phyloP scores from a whole-genome alignment of 2,329 filamentous ascomycete genomes.

The Neonectria faginata region DNA sequence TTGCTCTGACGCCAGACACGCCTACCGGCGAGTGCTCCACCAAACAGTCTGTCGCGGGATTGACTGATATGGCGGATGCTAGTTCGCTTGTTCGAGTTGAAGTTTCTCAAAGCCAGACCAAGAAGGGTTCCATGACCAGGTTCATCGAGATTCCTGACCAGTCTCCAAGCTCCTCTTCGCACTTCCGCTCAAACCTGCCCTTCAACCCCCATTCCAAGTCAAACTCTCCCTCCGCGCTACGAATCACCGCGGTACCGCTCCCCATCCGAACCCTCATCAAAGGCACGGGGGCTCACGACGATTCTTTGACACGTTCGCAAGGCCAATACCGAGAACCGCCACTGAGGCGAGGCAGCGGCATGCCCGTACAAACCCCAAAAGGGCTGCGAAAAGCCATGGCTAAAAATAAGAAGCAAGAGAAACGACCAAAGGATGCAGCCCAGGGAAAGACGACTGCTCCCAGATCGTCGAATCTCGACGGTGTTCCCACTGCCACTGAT shows the following conservation, averaged over 20 bases:
- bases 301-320: background rate
- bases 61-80: background rate
- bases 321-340: constrained; percentile 24
- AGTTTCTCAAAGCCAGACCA: constrained; percentile 1
- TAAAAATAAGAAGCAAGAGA: background rate
- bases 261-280: background rate
- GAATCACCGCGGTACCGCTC: background rate
- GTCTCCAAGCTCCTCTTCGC: background rate
- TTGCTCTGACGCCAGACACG: background rate
- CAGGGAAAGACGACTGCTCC: background rate
- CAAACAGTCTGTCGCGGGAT: background rate
- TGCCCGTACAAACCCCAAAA: constrained; percentile 10
- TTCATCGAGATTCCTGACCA: background rate
- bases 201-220: too few relatives aligned
- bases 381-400: constrained; percentile 2
- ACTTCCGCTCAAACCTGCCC: too few relatives aligned
- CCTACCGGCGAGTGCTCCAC: background rate
- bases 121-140: background rate
- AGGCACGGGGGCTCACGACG: constrained; percentile 32
- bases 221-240: background rate
- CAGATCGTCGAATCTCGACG: background rate
- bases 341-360: constrained; percentile 26
- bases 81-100: background rate
- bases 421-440: background rate
- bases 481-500: background rate